Percentiles rank a stretch among this genome's conserved stretches.
phyloP scores from a whole-genome alignment of 1,284 basidiomycete genomes.

The Cutaneotrichosporon spelunceum region DNA sequence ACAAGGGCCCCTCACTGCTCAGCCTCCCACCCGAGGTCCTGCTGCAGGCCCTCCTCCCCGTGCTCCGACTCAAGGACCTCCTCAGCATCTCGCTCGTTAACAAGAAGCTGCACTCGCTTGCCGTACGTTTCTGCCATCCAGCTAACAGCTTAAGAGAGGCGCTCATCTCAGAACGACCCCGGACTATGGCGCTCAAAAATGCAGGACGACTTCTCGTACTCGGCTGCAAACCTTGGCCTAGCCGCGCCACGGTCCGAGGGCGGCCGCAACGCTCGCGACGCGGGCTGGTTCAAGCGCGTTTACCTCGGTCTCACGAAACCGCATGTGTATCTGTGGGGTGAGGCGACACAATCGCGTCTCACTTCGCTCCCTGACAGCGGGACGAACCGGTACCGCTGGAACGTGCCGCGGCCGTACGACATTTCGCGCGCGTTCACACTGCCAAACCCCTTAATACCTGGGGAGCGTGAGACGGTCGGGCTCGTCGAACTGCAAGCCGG shows the following conservation, averaged over 20 bases:
- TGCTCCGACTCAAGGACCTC: constrained; percentile 61
- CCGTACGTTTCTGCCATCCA: constrained; percentile 53
- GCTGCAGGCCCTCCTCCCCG: constrained; percentile 67
- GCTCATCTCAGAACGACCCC: constrained; percentile 59
- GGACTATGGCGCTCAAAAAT: constrained; percentile 73
- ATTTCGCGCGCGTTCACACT: constrained; percentile 7
- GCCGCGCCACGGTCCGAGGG: constrained; percentile 10
- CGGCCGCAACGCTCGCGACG: constrained; percentile 2
- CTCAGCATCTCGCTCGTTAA: constrained; percentile 54
- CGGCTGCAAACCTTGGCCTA: constrained; percentile 49
- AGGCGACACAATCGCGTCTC: constrained; percentile 43
- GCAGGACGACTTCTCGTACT: constrained; percentile 72
- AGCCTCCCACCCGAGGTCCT: constrained; percentile 60
- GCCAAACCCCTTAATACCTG: background rate
- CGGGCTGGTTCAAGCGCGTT: constrained; percentile 68
- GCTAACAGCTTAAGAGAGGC: constrained; percentile 42
- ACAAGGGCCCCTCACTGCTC: constrained; percentile 7
- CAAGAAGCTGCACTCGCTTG: constrained; percentile 30
- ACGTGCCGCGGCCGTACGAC: background rate
- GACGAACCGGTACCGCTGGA: background rate
- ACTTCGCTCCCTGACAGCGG: background rate
- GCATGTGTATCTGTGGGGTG: constrained; percentile 78
- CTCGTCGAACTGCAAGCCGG: constrained; percentile 72
- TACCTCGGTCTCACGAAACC: constrained; percentile 65
- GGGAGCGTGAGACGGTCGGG: background rate